Conservation (phyloP, 176 grass and related monocot species). For the Guadua angustifolia region DNA sequence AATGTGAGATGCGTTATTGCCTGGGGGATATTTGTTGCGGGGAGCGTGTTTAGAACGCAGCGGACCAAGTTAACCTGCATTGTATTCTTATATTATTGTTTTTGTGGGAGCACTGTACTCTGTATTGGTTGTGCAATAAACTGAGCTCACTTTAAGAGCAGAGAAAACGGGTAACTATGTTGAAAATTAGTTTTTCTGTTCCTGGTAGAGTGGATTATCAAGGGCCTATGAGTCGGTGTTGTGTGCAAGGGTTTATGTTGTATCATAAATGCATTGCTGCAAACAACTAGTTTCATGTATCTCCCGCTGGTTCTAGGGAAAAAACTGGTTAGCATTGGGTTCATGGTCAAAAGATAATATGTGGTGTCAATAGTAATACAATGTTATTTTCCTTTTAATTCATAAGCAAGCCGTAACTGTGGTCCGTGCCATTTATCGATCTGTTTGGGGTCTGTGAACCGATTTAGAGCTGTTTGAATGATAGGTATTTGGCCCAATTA, state of each 20-base stretch:
- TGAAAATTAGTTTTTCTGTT: neutral
- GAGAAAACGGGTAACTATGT: neutral
- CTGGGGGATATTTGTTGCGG: neutral
- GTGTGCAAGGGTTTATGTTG: neutral
- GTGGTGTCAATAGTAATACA: neutral
- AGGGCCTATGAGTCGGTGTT: neutral
- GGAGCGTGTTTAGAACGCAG: neutral
- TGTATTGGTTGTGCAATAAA: neutral
- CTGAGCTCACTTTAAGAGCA: neutral
- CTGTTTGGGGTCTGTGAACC: neutral
- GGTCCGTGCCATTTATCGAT: neutral
- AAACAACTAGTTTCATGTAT: neutral
- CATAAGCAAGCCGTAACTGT: neutral
- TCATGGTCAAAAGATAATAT: neutral
- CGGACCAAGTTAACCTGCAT: neutral
- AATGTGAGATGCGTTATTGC: conserved; percentile 7
- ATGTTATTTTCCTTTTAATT: neutral
- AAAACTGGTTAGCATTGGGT: neutral
- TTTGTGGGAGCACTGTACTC: neutral
- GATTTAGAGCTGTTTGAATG: neutral
- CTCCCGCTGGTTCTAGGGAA: neutral
- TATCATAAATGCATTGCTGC: neutral
- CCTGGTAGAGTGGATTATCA: neutral
- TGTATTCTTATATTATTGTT: neutral
- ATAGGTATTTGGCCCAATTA: neutral